Percentiles rank a stretch among this genome's conserved stretches.
Evolutionary conservation across 495 filamentous ascomycete species (phyloP).

Genomic region (Penicillium cinerascens): DNA sequence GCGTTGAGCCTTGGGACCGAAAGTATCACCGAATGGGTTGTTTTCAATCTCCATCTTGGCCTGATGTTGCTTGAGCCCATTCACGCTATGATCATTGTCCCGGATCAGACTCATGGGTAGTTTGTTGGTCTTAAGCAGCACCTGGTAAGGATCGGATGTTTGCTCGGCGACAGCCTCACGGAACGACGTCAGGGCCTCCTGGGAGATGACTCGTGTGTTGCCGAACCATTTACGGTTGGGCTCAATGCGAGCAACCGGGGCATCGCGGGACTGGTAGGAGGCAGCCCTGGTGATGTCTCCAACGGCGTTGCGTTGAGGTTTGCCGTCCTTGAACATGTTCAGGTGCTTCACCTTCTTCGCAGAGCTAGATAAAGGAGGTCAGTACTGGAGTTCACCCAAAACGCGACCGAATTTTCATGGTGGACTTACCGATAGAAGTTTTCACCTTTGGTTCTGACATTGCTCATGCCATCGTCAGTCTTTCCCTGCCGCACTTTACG

Average conservation of each 20-base stretch:
- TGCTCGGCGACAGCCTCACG: slow-evolving; percentile 89
- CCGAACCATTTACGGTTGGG: slow-evolving; percentile 88
- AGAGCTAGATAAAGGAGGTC: slow-evolving; percentile 42
- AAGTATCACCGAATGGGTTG: slow-evolving; percentile 80
- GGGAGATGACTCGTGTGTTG: slow-evolving; percentile 67
- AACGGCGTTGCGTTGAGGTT: slow-evolving; percentile 66
- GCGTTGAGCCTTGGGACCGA: slow-evolving; percentile 88
- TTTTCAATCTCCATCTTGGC: slow-evolving; percentile 93
- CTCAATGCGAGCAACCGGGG: slow-evolving; percentile 83
- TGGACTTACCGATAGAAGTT: slow-evolving; percentile 78
- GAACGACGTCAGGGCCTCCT: slow-evolving; percentile 71
- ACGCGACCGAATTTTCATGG: neutral
- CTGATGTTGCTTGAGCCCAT: slow-evolving; percentile 85
- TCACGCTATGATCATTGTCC: slow-evolving; percentile 55
- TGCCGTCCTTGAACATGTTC: slow-evolving; percentile 84
- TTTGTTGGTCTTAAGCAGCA: slow-evolving; percentile 92
- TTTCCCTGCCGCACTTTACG: slow-evolving; percentile 81
- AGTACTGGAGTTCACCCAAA: neutral
- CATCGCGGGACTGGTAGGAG: slow-evolving; percentile 72
- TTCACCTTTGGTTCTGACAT: slow-evolving; percentile 92
- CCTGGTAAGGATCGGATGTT: slow-evolving; percentile 84
- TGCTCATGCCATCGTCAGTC: slow-evolving; percentile 75
- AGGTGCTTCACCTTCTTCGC: slow-evolving; percentile 84
- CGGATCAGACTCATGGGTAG: slow-evolving; percentile 78
- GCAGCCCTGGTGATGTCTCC: slow-evolving; percentile 82